phyloP scores from a whole-genome alignment of 768 basidiomycete species.

The Boletus pseudopeckii region DNA sequence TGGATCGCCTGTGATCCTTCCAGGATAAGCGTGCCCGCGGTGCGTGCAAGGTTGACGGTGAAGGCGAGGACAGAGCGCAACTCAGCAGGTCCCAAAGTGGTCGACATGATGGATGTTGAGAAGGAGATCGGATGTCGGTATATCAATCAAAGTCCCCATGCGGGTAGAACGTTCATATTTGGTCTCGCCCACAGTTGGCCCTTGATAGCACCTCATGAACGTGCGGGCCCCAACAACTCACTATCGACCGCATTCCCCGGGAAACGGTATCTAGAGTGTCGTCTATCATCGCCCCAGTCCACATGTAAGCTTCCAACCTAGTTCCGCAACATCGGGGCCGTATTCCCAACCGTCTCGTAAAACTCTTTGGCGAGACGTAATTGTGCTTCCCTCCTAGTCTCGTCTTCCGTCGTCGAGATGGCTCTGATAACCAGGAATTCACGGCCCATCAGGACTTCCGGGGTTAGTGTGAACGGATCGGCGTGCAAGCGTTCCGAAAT shows the following conservation, averaged over 20 bases:
- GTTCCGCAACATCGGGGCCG: conserved; percentile 41
- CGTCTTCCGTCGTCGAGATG: conserved; percentile 54
- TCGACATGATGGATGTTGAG: conserved; percentile 28
- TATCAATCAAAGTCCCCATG: neutral
- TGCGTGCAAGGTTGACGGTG: conserved; percentile 64
- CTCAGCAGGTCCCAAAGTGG: conserved; percentile 37
- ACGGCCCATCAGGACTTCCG: conserved; percentile 68
- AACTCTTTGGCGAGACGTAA: conserved; percentile 79
- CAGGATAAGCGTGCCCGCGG: conserved; percentile 72
- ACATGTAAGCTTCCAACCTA: neutral
- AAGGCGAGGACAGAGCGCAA: conserved; percentile 65
- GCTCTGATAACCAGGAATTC: conserved; percentile 77
- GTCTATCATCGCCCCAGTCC: neutral
- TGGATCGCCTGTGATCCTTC: conserved; percentile 76
- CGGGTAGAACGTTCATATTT: neutral
- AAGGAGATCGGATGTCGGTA: neutral
- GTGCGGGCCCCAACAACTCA: neutral
- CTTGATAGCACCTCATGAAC: conserved; percentile 1
- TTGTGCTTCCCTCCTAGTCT: conserved; percentile 66
- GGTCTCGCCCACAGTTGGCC: neutral
- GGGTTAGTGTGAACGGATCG: conserved; percentile 56
- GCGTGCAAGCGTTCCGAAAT: conserved; percentile 26
- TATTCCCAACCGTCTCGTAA: conserved; percentile 73
- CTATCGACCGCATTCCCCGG: neutral
- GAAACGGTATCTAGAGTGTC: conserved; percentile 2